Base-by-base conservation (phyloP, 495 filamentous ascomycete species). In the Trypethelium eluteriae region DNA sequence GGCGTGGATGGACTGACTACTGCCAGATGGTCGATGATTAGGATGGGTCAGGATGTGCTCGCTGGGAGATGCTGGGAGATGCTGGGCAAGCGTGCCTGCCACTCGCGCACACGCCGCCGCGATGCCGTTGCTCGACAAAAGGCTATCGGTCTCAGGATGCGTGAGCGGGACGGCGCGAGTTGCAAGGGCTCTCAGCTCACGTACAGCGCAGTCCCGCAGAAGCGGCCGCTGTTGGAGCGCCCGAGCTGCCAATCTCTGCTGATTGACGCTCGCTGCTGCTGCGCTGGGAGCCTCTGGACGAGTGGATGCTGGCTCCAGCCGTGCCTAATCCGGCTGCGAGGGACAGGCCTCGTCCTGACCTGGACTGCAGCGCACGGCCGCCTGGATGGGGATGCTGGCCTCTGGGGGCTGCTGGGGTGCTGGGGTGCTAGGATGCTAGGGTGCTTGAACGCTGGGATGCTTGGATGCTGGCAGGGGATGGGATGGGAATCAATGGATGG, bases 161-260 rank as follows among this genome's bases (percentile, higher is more conserved):
- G 71, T 67, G 67, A 63, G 69, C 71, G 71, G 71, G 71, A 67
- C 71, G 71, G 71, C 71, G 66, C 71, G 71, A 72, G 67, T 66
- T 61, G 65, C 65, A 66, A 62, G 65, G 56, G 44, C 47, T 56
- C 39, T 53, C 64, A 65, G 47, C 64, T 59, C 64, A 65, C 64
- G 38, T 46, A 66, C 53, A 44, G 53, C 53, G 25, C 25, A 25
- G 25, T 25, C 25, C 25, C 25, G 53, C 49, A 53, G 49, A 44
- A 44, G 41, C 41, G 49, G 25, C 53, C 53, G 53, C 53, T 35
- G 53, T 59, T 59, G 53, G 53, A 59, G 53, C 53, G 53, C 34
- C 53, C 25, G 11, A 59, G 32, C 34, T 34, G 53, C 53, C 53
- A 59, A 32, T 32, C 53, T 6, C 7, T 14, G 11, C 25, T 0